Evolutionary conservation across 768 basidiomycete species (phyloP), one percentile per base, ranked within the genome.

Genomic region (Lenzites betulinus): DNA sequence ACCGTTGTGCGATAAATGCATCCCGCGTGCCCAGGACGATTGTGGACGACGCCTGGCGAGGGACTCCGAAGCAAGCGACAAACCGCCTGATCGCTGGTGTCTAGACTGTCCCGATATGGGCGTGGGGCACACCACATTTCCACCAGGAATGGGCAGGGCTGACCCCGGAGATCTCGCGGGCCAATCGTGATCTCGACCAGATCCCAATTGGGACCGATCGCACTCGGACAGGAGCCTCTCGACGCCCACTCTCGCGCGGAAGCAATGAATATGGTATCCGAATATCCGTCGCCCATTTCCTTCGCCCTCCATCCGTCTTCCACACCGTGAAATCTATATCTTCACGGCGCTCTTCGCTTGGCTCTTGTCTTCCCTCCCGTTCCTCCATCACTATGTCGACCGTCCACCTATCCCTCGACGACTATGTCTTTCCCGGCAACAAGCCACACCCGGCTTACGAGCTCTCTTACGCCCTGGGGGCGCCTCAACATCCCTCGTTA

Each of bases 341-440:
- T 58, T 38, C 39, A 48, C 36, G 20, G 25, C 16, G 28, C 26
- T 28, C 7, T 11, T 12, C 23, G 33, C 25, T 16, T n/a, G n/a
- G n/a, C n/a, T n/a, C n/a, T n/a, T n/a, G 30, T 33, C 55, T 48
- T n/a, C 20, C 20, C 39, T 39, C 46, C 54, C 23, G 35, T 49
- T 16, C 47, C 39, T 42, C 57, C 44, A 36, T 58, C 64, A 57
- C 48, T 47, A 69, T 65, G 64, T 67, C 68, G 46, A 60, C 59
- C 25, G 20, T 57, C 9, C 62, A 65, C 36, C 52, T 64, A n/a
- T 58, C 62, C 39, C 58, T 64, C 56, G 66, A 69, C 59, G 60
- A 65, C 35, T 49, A 58, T 36, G 58, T 56, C 36, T 66, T 51
- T 60, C 35, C 54, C 7, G 39, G 51, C 26, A 63, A 58, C 51